A percentile compares a stretch with the other conserved stretches of the same genome.
Evolutionary conservation across 371 early-diverging fungal species (phyloP).

Genomic region (Rhizopus sp.): DNA sequence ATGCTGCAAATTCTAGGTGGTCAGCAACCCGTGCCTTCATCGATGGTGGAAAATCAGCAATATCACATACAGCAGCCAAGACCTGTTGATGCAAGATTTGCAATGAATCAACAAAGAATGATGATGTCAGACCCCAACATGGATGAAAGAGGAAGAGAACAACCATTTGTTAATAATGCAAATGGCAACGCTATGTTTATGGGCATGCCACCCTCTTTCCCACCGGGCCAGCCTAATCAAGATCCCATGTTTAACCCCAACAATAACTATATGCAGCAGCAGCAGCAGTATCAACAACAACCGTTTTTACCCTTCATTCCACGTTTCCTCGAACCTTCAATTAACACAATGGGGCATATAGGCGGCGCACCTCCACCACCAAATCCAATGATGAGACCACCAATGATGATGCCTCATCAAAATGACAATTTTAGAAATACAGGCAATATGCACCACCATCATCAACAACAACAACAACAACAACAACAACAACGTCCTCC

Average conservation of each 20-base stretch:
- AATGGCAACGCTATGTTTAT: neutral
- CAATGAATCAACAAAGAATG: slow-evolving; percentile 1
- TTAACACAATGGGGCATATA: slow-evolving; percentile 20
- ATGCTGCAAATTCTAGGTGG: slow-evolving; percentile 45
- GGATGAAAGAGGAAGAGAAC: neutral
- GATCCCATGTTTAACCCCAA: neutral
- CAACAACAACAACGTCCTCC: no score
- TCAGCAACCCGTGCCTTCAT: slow-evolving; percentile 22
- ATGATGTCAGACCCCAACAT: neutral
- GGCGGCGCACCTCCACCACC: slow-evolving; percentile 28
- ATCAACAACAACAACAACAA: no score
- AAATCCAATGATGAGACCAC: slow-evolving; percentile 29
- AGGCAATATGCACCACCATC: slow-evolving; percentile 13
- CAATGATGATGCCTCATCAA: slow-evolving; percentile 17
- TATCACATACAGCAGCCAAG: slow-evolving; percentile 22
- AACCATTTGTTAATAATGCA: neutral
- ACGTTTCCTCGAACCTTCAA: slow-evolving; percentile 22
- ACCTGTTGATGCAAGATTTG: no score
- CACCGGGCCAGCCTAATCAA: neutral
- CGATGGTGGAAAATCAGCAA: slow-evolving; percentile 10
- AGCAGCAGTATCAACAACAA: slow-evolving; percentile 25
- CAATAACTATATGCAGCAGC: slow-evolving; percentile 10
- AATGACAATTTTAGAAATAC: slow-evolving; percentile 20
- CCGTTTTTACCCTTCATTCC: slow-evolving; percentile 34
- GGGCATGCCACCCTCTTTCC: neutral